Percentiles rank a stretch among this genome's conserved stretches.
Evolutionary conservation across 2,329 filamentous ascomycete species (phyloP).

Genomic region (Aspergillus unguis): DNA sequence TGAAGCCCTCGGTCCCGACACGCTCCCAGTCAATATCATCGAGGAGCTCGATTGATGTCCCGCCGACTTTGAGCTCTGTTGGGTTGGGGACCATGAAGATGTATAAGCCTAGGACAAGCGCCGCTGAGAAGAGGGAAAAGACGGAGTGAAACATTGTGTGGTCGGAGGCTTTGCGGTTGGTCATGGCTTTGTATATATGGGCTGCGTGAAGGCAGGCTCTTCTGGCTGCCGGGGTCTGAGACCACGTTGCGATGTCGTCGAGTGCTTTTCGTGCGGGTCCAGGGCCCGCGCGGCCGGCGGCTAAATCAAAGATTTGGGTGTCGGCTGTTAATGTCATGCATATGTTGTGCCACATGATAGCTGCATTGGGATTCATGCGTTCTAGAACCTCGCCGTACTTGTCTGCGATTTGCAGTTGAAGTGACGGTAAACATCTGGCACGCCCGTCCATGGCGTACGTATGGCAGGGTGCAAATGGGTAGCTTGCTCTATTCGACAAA

Average conservation of each 20-base stretch:
- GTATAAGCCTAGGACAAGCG: slow-evolving; percentile 51
- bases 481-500: slow-evolving; percentile 37
- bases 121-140: slow-evolving; percentile 50
- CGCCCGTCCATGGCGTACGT: slow-evolving; percentile 49
- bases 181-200: slow-evolving; percentile 51
- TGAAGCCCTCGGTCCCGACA: slow-evolving; percentile 47
- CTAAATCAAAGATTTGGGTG: slow-evolving; percentile 52
- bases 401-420: slow-evolving; percentile 31
- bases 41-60: slow-evolving; percentile 43
- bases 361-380: slow-evolving; percentile 48
- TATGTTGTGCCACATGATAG: slow-evolving; percentile 53
- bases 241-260: slow-evolving; percentile 51
- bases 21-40: slow-evolving; percentile 51
- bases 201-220: slow-evolving; percentile 52
- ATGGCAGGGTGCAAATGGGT: slow-evolving; percentile 43
- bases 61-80: slow-evolving; percentile 23
- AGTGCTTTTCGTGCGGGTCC: slow-evolving; percentile 47
- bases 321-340: slow-evolving; percentile 53
- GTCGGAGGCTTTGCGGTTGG: slow-evolving; percentile 52
- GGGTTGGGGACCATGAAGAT: slow-evolving; percentile 46
- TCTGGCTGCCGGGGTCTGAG: slow-evolving; percentile 49
- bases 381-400: slow-evolving; percentile 43
- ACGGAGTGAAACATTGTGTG: slow-evolving; percentile 52
- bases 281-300: slow-evolving; percentile 50
- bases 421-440: slow-evolving; percentile 38